Evolutionary conservation across 2,329 filamentous ascomycete species (phyloP).

Genomic region (Aschersonia sp.): DNA sequence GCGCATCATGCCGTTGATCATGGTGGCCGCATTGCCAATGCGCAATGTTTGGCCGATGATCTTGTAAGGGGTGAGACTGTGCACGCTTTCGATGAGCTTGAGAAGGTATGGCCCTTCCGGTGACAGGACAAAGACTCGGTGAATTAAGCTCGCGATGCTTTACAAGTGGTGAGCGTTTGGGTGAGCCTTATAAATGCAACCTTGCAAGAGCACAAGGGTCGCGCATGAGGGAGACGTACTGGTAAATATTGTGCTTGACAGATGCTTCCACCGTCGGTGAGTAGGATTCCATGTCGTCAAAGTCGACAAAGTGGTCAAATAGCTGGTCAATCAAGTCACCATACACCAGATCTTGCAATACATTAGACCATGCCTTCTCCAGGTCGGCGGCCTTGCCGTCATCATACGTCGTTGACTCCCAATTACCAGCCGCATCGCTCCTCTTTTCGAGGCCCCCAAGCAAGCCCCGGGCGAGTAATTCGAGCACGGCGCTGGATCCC

Average conservation of each 20-base stretch:
- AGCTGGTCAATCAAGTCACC: slow-evolving; percentile 51
- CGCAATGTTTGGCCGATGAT: slow-evolving; percentile 59
- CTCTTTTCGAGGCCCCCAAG: slow-evolving; percentile 35
- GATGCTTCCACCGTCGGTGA: slow-evolving; percentile 46
- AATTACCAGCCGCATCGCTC: slow-evolving; percentile 4
- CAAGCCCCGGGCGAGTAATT: slow-evolving; percentile 51
- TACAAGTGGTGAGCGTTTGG: background rate
- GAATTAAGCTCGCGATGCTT: slow-evolving; percentile 58
- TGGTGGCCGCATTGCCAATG: slow-evolving; percentile 65
- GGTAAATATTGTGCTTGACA: slow-evolving; percentile 52
- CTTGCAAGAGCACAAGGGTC: background rate
- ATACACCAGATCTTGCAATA: slow-evolving; percentile 51
- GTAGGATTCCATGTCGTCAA: slow-evolving; percentile 48
- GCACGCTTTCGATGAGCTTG: slow-evolving; percentile 53
- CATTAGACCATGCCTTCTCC: slow-evolving; percentile 49
- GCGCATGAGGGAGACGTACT: slow-evolving; percentile 31
- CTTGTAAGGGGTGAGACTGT: slow-evolving; percentile 57
- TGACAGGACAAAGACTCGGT: slow-evolving; percentile 58
- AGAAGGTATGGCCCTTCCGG: slow-evolving; percentile 63
- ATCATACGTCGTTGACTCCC: slow-evolving; percentile 33
- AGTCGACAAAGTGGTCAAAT: slow-evolving; percentile 44
- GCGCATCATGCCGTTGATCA: slow-evolving; percentile 63
- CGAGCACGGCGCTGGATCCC: slow-evolving; percentile 52
- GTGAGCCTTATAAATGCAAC: background rate
- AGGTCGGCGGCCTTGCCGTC: slow-evolving; percentile 43